Evolutionary conservation across 1,284 basidiomycete species (phyloP).

Genomic region (Tilletia horrida): DNA sequence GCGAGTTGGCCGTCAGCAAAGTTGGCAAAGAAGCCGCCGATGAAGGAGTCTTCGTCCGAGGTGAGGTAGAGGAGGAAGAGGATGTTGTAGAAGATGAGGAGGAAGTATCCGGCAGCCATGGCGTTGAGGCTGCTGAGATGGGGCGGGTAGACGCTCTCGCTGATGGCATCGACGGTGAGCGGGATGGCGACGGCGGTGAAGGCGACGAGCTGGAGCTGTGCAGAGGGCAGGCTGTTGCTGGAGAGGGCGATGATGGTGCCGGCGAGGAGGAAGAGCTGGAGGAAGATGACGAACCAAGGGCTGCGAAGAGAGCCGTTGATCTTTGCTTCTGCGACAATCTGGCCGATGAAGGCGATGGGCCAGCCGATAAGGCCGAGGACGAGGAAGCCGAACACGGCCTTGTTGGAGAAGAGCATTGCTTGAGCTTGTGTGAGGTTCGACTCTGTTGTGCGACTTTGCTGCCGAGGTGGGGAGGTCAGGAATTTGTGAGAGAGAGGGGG

Average conservation of each 20-base stretch:
- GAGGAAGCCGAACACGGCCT: constrained; percentile 80
- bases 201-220: constrained; percentile 77
- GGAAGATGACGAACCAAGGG: constrained; percentile 87
- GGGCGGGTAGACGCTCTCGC: constrained; percentile 57
- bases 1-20: constrained; percentile 81
- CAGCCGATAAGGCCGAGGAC: constrained; percentile 79
- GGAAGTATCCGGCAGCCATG: constrained; percentile 87
- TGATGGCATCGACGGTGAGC: constrained; percentile 75
- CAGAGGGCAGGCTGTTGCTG: constrained; percentile 75
- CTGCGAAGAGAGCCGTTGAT: constrained; percentile 46
- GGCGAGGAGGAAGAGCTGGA: constrained; percentile 75
- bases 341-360: constrained; percentile 86
- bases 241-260: constrained; percentile 77
- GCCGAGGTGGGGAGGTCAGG: background rate
- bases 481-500: background rate
- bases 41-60: constrained; percentile 84
- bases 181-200: constrained; percentile 83
- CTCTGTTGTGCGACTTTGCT: background rate
- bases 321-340: constrained; percentile 42
- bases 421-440: constrained; percentile 24
- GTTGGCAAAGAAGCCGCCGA: constrained; percentile 77
- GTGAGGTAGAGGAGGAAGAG: constrained; percentile 95
- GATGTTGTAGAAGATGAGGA: constrained; percentile 77
- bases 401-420: constrained; percentile 75
- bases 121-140: constrained; percentile 57